Evolutionary conservation across 306 rosid genomes (phyloP).

Genomic region (Lathyrus sativus): DNA sequence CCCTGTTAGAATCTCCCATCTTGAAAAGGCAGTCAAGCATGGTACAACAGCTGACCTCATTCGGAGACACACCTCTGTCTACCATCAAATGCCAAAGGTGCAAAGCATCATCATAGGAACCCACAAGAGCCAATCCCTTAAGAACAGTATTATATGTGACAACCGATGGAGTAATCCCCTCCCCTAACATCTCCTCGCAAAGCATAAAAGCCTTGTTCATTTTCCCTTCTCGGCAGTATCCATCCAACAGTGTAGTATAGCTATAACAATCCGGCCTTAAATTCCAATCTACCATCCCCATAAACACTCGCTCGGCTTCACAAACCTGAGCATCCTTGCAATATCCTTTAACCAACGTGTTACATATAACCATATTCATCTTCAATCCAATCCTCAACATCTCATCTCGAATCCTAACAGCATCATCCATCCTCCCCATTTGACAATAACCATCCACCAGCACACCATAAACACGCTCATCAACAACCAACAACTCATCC

Average conservation of each 20-base stretch:
- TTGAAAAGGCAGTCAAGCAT: slow-evolving; percentile 71
- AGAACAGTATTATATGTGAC: slow-evolving; percentile 74
- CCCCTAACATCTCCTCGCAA: slow-evolving; percentile 62
- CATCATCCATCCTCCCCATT: slow-evolving; percentile 67
- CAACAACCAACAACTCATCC: slow-evolving; percentile 51
- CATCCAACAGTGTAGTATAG: slow-evolving; percentile 49
- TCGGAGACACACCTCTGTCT: slow-evolving; percentile 59
- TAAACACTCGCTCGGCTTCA: slow-evolving; percentile 55
- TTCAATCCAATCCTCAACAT: slow-evolving; percentile 61
- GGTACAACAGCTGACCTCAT: slow-evolving; percentile 75
- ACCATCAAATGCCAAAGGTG: slow-evolving; percentile 65
- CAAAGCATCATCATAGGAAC: slow-evolving; percentile 56
- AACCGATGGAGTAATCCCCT: slow-evolving; percentile 58
- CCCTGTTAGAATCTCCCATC: slow-evolving; percentile 60
- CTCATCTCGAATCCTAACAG: slow-evolving; percentile 68
- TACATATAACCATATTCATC: slow-evolving; percentile 67
- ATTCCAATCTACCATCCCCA: slow-evolving; percentile 56
- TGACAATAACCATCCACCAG: slow-evolving; percentile 71
- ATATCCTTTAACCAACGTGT: slow-evolving; percentile 73
- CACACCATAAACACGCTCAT: slow-evolving; percentile 67
- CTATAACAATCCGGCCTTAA: slow-evolving; percentile 47
- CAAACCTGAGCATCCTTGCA: slow-evolving; percentile 57
- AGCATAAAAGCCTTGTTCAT: slow-evolving; percentile 46
- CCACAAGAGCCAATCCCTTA: slow-evolving; percentile 59
- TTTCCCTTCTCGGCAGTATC: slow-evolving; percentile 48